Conservation (phyloP, 1,284 basidiomycete genomes). For the Volvariella volvacea region DNA sequence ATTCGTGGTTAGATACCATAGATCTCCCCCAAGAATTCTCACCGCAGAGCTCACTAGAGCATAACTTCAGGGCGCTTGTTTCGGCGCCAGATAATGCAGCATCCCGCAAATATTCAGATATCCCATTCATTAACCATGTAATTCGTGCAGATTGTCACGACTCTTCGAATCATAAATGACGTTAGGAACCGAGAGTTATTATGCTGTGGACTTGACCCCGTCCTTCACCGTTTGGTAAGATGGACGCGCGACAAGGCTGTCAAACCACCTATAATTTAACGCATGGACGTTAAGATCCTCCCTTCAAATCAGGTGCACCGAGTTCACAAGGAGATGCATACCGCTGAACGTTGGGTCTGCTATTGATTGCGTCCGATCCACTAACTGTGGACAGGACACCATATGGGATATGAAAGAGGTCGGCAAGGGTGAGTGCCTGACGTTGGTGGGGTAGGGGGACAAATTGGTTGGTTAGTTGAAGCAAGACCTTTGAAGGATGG, state of each 20-base stretch:
- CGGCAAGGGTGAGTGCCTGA: conserved; percentile 7
- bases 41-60: too few species aligned
- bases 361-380: conserved; percentile 3
- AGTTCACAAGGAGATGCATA: neutral
- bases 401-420: conserved; percentile 10
- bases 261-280: conserved; percentile 4
- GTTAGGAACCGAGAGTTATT: too few species aligned
- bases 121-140: too few species aligned
- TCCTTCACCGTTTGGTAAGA: neutral
- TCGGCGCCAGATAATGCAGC: too few species aligned
- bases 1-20: too few species aligned
- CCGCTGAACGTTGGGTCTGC: conserved; percentile 6
- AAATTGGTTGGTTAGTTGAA: conserved; percentile 3
- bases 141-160: too few species aligned
- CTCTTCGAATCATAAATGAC: too few species aligned
- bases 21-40: too few species aligned
- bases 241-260: conserved; percentile 1
- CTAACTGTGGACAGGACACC: neutral
- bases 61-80: too few species aligned
- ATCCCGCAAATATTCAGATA: too few species aligned
- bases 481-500: conserved; percentile 10
- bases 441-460: too few species aligned
- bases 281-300: neutral
- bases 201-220: neutral
- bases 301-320: too few species aligned